phyloP scores from a whole-genome alignment of 2,329 filamentous ascomycete genomes.

The Fonsecaea monophora region DNA sequence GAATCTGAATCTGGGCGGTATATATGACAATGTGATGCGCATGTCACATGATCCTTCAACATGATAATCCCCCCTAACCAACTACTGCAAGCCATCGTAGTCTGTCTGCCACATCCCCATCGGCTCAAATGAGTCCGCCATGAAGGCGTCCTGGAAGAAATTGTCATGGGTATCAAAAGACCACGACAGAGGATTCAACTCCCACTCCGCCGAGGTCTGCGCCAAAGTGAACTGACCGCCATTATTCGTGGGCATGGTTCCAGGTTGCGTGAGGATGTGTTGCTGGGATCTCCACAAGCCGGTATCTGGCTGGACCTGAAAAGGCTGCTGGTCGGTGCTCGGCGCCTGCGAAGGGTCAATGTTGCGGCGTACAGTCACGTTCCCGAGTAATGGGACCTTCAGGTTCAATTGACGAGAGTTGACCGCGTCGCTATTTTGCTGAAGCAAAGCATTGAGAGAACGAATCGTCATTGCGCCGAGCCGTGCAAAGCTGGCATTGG shows the following conservation, averaged over 20 bases:
- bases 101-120: conserved; percentile 19
- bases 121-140: conserved; percentile 21
- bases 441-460: conserved; percentile 27
- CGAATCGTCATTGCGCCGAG: conserved; percentile 28
- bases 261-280: neutral
- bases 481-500: conserved; percentile 20
- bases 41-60: no score
- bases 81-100: conserved; percentile 6
- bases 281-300: conserved; percentile 3
- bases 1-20: no score
- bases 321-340: neutral
- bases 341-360: neutral
- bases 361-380: conserved; percentile 27
- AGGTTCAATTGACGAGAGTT: conserved; percentile 18
- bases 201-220: conserved; percentile 10
- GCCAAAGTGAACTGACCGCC: neutral
- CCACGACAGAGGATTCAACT: conserved; percentile 29
- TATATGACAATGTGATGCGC: no score
- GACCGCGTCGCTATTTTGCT: conserved; percentile 3
- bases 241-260: neutral
- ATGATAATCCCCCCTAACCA: no score
- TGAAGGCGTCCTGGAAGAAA: conserved; percentile 25
- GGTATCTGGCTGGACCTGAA: conserved; percentile 2
- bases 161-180: conserved; percentile 25
- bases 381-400: conserved; percentile 32